Base-by-base conservation (phyloP, 306 rosid genomes). In the Amphicarpaea edgeworthii region DNA sequence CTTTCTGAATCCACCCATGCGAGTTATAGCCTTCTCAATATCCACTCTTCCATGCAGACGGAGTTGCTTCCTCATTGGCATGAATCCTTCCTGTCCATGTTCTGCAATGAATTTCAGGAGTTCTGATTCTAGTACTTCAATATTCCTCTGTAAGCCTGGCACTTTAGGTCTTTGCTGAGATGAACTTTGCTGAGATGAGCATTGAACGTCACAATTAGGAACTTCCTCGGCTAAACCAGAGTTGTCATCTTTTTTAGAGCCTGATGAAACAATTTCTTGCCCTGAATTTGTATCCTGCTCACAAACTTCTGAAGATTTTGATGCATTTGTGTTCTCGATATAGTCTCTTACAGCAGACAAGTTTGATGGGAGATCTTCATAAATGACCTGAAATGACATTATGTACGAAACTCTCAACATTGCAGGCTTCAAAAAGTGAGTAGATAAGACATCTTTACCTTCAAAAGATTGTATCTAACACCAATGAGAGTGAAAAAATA, bases 41-140 rank as follows among this genome's bases (percentile, higher is more conserved):
- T 92, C 97, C 40, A 92, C 90, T 57, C 97, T 84, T 74, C 93
- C 92, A 12, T 82, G 86, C 75, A 88, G 58, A 58, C 97, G 93
- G 45, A 90, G 96, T 40, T 90, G 96, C 88, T 90, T 92, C 79
- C 97, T 89, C 96, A 90, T 90, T 16, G 97, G 97, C 97, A 92
- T 92, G 64, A 92, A 90, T 67, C 97, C 96, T 87, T 87, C 97
- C 69, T 88, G 93, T 68, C 97, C 97, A 67, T 85, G 88, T 60
- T 87, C 97, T 68, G 90, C 73, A 75, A 90, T 87, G 83, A 92
- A 92, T 63, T 90, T 90, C 68, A 85, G 71, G 46, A 92, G 84
- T 88, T 90, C 97, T 5, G 85, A 46, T 81, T 90, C 88, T 26
- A 90, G 88, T 71, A 92, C 89, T 83, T 90, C 90, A 17, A 85